Base-by-base conservation (phyloP, 1,284 basidiomycete species). In the Butyriboletus appendiculatus region DNA sequence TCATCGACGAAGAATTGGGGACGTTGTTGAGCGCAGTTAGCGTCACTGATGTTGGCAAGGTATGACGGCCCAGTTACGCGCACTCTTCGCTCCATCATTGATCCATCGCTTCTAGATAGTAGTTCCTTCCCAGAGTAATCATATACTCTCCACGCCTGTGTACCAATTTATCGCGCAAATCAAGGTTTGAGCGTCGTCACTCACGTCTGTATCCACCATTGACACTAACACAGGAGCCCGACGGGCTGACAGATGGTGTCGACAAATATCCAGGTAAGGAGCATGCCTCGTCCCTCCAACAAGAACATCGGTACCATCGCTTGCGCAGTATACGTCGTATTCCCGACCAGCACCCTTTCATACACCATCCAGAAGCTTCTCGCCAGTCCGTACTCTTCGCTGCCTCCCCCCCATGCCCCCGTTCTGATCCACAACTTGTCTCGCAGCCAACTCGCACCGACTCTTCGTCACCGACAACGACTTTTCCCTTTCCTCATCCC, bases 281-380 rank as follows among this genome's bases (percentile, higher is more conserved):
- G 15, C 45, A 18, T 11, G 8, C 32, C 46, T 30, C 35, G 16
- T 50, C 11, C 46, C 50, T 37, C 51, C 9, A 11, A 32, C 22
- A 3, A 22, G 16, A 30, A 42, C 14, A 47, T 32, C 18, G 33
- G 58, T 45, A 24, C 33, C 5, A 50, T 42, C 22, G 1, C 33
- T 30, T n/a, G 5, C 35, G 2, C 63, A 86, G 89, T 90, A 0
- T 91, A 91, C 64, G 87, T 86, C 48, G 85, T 90, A 22, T 75
- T 79, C 20, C 81, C 85, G 0, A 79, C 76, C 34, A 86, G 77
- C 59, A 77, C 80, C 2, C 75, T 91, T 10, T 76, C 78, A 10
- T 88, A 84, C 65, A 83, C 86, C 0, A 84, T 90, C 52, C 81
- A 90, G 70, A 91, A 91, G 68, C 73, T 91, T 15, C 77, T 91